Percentiles rank a stretch among this genome's conserved stretches.
Conservation (phyloP, 1,284 basidiomycete genomes). For the Sporisorium graminicola region DNA sequence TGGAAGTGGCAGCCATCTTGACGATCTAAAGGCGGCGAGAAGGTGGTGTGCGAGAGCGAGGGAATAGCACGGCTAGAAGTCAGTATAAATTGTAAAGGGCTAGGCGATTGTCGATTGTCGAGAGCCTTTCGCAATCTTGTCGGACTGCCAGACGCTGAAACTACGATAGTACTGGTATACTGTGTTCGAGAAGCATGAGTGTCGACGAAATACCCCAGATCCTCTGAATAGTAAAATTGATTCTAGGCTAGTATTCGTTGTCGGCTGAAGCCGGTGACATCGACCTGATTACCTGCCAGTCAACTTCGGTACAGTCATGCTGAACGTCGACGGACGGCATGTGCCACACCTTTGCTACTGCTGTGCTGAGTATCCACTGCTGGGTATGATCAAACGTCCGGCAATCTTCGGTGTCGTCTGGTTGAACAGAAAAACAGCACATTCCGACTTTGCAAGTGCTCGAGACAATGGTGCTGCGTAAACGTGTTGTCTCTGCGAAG, state of each 20-base stretch:
- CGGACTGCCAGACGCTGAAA: not conserved
- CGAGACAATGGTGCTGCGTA: no score
- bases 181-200: not conserved
- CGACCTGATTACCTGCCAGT: not conserved
- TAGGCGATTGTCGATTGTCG: not conserved
- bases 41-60: conserved; percentile 6
- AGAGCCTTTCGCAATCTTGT: conserved; percentile 1
- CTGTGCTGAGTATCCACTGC: not conserved
- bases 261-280: no score
- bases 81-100: conserved; percentile 8
- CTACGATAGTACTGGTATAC: not conserved
- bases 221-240: no score
- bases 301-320: not conserved
- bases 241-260: no score
- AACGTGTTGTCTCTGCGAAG: no score
- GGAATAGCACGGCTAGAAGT: not conserved
- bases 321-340: not conserved
- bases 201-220: not conserved
- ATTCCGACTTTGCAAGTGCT: no score
- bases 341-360: not conserved
- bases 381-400: not conserved
- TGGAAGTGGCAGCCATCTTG: conserved; percentile 66
- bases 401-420: no score
- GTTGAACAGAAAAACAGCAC: no score
- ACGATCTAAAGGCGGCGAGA: conserved; percentile 20